These are phyloP conservation scores for Erucastrum elatum DNA, from an alignment of 345 rosid genomes.

Conservation along the genomic window DNA sequence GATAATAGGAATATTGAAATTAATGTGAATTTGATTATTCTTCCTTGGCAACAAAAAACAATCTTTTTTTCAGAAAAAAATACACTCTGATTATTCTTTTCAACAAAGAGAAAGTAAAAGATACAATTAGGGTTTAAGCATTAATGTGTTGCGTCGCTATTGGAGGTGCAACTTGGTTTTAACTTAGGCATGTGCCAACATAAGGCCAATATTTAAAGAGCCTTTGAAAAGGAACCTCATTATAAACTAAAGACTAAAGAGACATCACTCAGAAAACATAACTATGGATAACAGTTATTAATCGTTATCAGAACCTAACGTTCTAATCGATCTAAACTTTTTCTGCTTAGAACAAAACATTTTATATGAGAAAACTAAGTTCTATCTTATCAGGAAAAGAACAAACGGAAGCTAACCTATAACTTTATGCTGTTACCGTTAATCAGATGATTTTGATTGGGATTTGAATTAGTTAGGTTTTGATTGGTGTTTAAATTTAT, in stretches of 20 bases:
- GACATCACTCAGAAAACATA: conserved; percentile 23
- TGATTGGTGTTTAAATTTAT: not conserved
- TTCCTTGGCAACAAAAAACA: not conserved
- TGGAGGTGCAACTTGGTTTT: conserved; percentile 28
- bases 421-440: not conserved
- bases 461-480: not conserved
- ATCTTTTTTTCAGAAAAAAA: too few species aligned
- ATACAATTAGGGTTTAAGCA: conserved; percentile 18
- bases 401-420: not conserved
- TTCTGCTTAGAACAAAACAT: not conserved
- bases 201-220: conserved; percentile 39
- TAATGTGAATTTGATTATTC: not conserved
- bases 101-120: conserved; percentile 10
- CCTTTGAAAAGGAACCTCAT: conserved; percentile 11
- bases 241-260: conserved; percentile 4
- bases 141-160: conserved; percentile 24
- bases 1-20: not conserved
- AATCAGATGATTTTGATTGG: not conserved
- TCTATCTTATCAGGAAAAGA: not conserved
- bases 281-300: not conserved
- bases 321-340: not conserved
- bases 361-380: not conserved
- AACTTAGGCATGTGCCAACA: conserved; percentile 37
- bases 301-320: conserved; percentile 4
- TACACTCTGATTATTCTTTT: not conserved